Evolutionary conservation across 2,329 filamentous ascomycete genomes (phyloP).

Genomic region (Herpotrichia juniperi): DNA sequence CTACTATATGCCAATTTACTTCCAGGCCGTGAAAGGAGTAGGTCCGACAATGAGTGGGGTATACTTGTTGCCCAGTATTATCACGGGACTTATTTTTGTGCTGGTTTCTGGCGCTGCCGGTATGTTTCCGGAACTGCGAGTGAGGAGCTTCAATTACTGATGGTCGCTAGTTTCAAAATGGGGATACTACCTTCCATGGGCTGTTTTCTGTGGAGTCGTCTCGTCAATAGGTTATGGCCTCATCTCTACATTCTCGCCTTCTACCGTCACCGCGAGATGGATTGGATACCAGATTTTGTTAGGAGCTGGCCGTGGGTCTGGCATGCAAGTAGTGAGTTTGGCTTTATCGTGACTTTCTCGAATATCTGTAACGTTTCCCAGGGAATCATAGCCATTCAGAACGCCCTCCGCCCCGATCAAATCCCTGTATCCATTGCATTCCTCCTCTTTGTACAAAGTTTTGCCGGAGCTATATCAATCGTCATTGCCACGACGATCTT

Average conservation of each 20-base stretch:
- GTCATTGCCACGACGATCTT: constrained; percentile 37
- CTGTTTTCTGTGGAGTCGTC: constrained; percentile 33
- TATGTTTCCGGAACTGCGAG: constrained; percentile 7
- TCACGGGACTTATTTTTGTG: constrained; percentile 28
- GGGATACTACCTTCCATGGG: constrained; percentile 38
- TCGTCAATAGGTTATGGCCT: constrained; percentile 50
- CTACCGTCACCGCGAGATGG: constrained; percentile 36
- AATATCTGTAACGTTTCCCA: constrained; percentile 4
- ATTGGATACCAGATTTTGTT: constrained; percentile 35
- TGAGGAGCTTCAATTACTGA: neutral
- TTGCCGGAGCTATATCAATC: constrained; percentile 37
- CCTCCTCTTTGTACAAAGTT: constrained; percentile 45
- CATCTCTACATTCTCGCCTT: constrained; percentile 44
- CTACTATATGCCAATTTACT: constrained; percentile 48
- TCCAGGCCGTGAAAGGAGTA: constrained; percentile 47
- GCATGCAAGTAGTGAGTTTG: constrained; percentile 28
- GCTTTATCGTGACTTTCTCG: neutral
- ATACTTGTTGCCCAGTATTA: constrained; percentile 44
- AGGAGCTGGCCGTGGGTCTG: constrained; percentile 30
- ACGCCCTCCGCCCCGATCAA: constrained; percentile 26
- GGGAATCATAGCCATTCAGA: constrained; percentile 41
- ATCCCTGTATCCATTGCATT: constrained; percentile 39
- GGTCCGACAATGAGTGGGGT: constrained; percentile 48
- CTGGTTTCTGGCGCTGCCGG: constrained; percentile 23
- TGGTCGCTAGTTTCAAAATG: constrained; percentile 6